Evolutionary conservation across 164 flowering plant genomes (phyloP).

Genomic region (Warburgia ugandensis): DNA sequence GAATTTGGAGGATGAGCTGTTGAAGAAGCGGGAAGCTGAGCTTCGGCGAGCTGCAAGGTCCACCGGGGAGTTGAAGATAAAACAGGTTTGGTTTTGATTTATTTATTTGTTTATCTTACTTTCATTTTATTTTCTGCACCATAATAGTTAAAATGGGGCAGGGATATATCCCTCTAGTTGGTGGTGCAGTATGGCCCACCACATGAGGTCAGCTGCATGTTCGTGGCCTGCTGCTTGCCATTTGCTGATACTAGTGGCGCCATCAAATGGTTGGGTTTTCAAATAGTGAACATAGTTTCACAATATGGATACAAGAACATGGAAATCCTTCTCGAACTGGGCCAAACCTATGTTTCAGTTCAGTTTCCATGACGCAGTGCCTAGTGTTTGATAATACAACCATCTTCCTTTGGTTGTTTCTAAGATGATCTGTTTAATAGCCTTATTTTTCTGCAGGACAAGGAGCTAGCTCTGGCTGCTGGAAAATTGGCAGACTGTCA

Average conservation of each 20-base stretch:
- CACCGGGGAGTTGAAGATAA: constrained; percentile 43
- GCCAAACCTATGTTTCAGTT: no score
- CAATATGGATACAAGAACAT: no score
- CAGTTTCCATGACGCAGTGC: no score
- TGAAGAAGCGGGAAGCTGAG: constrained; percentile 33
- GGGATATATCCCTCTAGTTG: no score
- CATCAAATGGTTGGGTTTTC: no score
- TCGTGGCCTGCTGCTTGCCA: no score
- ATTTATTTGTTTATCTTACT: not conserved
- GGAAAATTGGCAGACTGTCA: constrained; percentile 91
- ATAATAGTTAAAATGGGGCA: no score
- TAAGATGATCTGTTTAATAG: not conserved
- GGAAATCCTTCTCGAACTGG: no score
- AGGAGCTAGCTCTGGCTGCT: constrained; percentile 66
- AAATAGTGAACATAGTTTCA: no score
- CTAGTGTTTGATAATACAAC: not conserved
- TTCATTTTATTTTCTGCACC: not conserved
- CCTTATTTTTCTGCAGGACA: constrained; percentile 40
- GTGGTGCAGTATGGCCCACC: no score
- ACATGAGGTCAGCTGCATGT: no score
- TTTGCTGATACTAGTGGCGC: no score
- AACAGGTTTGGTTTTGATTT: constrained; percentile 37
- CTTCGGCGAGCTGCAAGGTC: constrained; percentile 22
- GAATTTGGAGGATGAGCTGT: constrained; percentile 51
- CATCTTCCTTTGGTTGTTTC: not conserved